Base-by-base conservation (phyloP, 1,139 yeast species). In the Petasospora fabianii region DNA sequence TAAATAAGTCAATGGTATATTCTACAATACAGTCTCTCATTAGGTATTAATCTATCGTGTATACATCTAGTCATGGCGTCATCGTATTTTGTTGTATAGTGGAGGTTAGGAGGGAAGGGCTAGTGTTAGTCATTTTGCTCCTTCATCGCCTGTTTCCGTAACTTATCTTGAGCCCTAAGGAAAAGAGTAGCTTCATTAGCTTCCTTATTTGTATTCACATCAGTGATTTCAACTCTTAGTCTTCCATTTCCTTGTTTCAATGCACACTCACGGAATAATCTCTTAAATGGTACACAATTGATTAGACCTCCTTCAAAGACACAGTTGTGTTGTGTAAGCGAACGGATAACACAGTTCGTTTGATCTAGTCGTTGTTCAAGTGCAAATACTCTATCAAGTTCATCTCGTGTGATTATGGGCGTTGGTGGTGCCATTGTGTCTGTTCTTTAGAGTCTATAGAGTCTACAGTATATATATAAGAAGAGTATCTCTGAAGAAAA, bases 201-300 rank as follows among this genome's bases (percentile, higher is more conserved):
- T 30, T 10, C 41, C 13, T 21, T 22, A 22, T 58, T 56, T 2
- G 62, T 59, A 11, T 16, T 19, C 1, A 27, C 28, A 22, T 47
- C 50, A 0, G 62, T 58, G 5, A 58, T 36, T 36, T 58, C 61
- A 3, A 54, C 41, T 9, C 50, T 38, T 9, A 45, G 36, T 6
- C 46, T 24, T 28, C 38, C 44, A 5, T 56, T 54, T 41, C 11
- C 64, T 60, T 20, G 34, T 32, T 36, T 42, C 29, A 69, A 49
- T 11, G 66, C 48, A 51, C 82, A 76, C 41, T 77, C 61, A 47
- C 68, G 70, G 56, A 76, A 76, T 6, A 75, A 46, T 34, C 82
- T 52, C 44, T 70, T 75, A 58, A 76, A 76, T 3, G 82, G 81
- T 14, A 71, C 55, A 48, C 82, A 76, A 21, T 72, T 63, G 41